Evolutionary conservation across 768 basidiomycete genomes (phyloP).

Genomic region (Coprinellus micaceus): DNA sequence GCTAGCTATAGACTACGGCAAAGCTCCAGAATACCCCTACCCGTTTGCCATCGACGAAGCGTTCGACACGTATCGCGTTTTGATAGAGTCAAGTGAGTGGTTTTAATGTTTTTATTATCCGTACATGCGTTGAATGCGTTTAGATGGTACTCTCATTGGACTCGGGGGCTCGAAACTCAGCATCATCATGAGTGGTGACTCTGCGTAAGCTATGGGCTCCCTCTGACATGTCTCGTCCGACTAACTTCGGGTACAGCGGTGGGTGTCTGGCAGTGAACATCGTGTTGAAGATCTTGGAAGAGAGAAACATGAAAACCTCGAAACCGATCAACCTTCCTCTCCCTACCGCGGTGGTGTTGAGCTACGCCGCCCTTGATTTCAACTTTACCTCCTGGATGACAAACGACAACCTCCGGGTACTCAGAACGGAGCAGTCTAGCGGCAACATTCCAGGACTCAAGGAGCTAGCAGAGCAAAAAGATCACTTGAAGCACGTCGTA

Average conservation of each 20-base stretch:
- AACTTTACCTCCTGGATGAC: constrained; percentile 99
- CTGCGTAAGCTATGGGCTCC: constrained; percentile 69
- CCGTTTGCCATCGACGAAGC: constrained; percentile 95
- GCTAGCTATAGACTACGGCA: constrained; percentile 89
- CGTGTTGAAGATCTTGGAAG: constrained; percentile 81
- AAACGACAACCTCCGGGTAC: constrained; percentile 72
- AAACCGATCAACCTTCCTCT: constrained; percentile 49
- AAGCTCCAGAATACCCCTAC: constrained; percentile 97
- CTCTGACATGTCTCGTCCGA: not conserved
- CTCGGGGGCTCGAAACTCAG: constrained; percentile 82
- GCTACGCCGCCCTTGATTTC: constrained; percentile 92
- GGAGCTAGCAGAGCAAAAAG: constrained; percentile 72
- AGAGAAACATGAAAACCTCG: constrained; percentile 33
- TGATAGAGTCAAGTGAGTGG: constrained; percentile 64
- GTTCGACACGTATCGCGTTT: constrained; percentile 81
- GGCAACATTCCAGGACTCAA: constrained; percentile 71
- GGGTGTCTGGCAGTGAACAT: constrained; percentile 84
- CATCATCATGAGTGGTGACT: constrained; percentile 85
- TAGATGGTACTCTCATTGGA: constrained; percentile 74
- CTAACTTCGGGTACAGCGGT: constrained; percentile 51
- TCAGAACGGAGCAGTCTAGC: constrained; percentile 85
- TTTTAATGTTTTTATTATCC: not conserved
- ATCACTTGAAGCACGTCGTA: constrained; percentile 80
- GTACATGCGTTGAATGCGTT: constrained; percentile 3
- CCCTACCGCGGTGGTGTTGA: constrained; percentile 81